Base-by-base conservation (phyloP, 805 yeast species). In the Candida insectorum region DNA sequence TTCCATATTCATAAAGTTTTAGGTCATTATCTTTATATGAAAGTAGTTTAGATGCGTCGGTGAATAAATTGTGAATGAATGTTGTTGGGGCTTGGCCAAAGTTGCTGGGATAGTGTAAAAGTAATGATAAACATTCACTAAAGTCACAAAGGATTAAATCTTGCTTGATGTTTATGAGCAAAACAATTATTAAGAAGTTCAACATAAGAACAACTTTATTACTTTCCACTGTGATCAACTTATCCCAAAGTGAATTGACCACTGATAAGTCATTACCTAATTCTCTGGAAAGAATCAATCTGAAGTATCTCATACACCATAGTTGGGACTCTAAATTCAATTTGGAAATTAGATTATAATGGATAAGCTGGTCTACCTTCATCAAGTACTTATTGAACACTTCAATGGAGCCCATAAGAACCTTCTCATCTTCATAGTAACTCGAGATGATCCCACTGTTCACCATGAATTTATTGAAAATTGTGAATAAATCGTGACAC, bases 221-320 rank as follows among this genome's bases (percentile, higher is more conserved):
- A 12, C 33, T 28, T n/a, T 39, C 42, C n/a, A 45, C 43, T 3
- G 59, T 54, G 10, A 71, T 62, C 15, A 75, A 43, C 36, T 69
- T 69, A 47, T 75, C 80, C 80, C 80, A 75, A 14, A 71, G 46
- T 16, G 54, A 45, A 15, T 65, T 52, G 0, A 67, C 51, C 13
- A 52, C 45, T 16, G 54, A 53, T 30, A 61, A 40, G 17, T 62
- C 56, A 31, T 53, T 42, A 2, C 75, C 77, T 18, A 75, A 48
- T 41, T 75, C 81, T 32, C 81, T 51, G 5, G 67, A 54, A 12
- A 73, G 52, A 3, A 74, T 40, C 22, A 75, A 52, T 16, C 79
- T 51, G 18, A 70, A 62, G 51, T 69, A 75, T 27, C 81, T 47
- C n/a, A 75, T 69, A 16, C 73, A 57, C 80, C 80, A 75, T 26